phyloP scores from a whole-genome alignment of 768 basidiomycete genomes.

The Tulasnella sp. region DNA sequence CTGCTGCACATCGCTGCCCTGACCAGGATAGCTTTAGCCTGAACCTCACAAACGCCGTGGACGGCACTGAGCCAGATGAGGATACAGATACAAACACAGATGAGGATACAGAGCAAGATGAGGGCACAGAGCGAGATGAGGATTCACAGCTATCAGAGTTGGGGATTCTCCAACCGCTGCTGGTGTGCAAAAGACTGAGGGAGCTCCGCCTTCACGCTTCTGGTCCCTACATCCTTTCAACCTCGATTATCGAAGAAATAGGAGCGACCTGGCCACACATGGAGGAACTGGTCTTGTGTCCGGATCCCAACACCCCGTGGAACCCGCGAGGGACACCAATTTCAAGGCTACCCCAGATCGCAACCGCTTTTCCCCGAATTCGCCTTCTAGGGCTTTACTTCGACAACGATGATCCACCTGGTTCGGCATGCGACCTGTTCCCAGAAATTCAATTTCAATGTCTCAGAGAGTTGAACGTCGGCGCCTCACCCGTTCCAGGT shows the following conservation, averaged over 20 bases:
- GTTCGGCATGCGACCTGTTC: neutral
- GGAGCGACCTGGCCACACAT: neutral
- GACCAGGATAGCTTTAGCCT: neutral
- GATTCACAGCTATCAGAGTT: neutral
- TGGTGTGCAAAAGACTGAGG: neutral
- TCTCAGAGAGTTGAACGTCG: neutral
- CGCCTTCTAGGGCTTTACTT: neutral
- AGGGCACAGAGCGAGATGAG: no score
- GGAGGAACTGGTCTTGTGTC: neutral
- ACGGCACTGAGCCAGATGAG: no score
- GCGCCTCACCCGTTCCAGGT: neutral
- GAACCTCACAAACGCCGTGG: neutral
- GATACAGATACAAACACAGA: no score
- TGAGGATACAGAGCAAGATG: no score
- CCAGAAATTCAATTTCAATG: neutral
- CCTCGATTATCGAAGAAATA: neutral
- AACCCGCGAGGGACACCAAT: neutral
- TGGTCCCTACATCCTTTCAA: neutral
- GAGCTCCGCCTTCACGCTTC: neutral
- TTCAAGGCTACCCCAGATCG: neutral
- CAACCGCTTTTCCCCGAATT: neutral
- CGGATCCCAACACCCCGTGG: neutral
- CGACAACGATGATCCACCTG: neutral
- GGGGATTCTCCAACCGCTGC: neutral
- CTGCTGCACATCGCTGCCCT: neutral